phyloP scores from a whole-genome alignment of 2,329 filamentous ascomycete species.

The Periconia sp. region DNA sequence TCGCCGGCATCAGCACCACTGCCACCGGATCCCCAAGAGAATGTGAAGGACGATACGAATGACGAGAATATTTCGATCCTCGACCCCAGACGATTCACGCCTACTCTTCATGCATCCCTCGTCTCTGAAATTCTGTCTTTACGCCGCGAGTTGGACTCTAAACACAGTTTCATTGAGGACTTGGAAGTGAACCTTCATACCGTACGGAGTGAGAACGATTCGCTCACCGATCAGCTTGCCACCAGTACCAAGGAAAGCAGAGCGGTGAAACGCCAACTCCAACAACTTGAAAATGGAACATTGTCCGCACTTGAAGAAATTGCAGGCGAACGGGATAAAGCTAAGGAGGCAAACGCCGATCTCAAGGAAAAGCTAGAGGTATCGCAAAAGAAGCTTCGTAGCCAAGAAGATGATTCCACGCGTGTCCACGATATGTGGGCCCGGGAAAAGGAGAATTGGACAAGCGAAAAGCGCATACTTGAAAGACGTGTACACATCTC shows the following conservation, averaged over 20 bases:
- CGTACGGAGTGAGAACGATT: constrained; percentile 75
- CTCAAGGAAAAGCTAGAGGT: constrained; percentile 77
- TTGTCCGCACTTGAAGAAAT: constrained; percentile 85
- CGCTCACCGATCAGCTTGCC: constrained; percentile 66
- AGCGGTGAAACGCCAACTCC: constrained; percentile 82
- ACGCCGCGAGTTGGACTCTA: constrained; percentile 88
- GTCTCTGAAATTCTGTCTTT: constrained; percentile 92
- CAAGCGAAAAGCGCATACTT: constrained; percentile 78
- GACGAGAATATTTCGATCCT: constrained; percentile 77
- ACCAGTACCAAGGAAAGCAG: constrained; percentile 76
- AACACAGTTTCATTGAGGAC: constrained; percentile 82
- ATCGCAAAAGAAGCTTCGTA: constrained; percentile 76
- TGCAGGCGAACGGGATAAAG: constrained; percentile 83
- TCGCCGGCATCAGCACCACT: constrained; percentile 67
- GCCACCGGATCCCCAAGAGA: constrained; percentile 56
- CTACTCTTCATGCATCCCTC: constrained; percentile 90
- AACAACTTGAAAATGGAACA: constrained; percentile 85
- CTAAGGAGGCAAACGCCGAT: constrained; percentile 74
- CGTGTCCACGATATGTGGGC: constrained; percentile 81
- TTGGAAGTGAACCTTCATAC: constrained; percentile 78
- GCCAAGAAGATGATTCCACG: constrained; percentile 82
- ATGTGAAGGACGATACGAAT: constrained; percentile 55
- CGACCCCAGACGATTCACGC: constrained; percentile 91
- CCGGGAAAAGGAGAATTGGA: constrained; percentile 83
- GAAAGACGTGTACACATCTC: constrained; percentile 90